These are phyloP conservation scores for Teunomyces cretensis DNA, from an alignment of 805 yeast species.

Conservation along the genomic window DNA sequence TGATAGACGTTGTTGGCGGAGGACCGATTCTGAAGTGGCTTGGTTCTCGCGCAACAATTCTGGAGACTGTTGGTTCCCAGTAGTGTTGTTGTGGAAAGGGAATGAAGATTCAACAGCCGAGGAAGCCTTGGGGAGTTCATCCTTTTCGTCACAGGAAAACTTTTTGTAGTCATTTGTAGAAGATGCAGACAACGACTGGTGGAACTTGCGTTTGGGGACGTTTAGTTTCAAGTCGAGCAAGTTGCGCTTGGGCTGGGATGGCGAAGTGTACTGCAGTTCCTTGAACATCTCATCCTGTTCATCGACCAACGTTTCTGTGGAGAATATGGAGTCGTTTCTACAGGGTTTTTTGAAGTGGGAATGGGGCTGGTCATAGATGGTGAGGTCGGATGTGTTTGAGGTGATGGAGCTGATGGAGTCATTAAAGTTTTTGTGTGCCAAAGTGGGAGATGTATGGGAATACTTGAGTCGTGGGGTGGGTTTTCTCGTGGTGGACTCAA, in stretches of 20 bases:
- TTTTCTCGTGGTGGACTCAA: background rate
- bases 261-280: background rate
- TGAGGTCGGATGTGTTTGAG: constrained; percentile 26
- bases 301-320: constrained; percentile 37
- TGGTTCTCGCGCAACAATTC: background rate
- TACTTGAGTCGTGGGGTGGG: background rate
- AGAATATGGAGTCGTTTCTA: constrained; percentile 18
- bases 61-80: too few relatives aligned
- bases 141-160: constrained; percentile 3
- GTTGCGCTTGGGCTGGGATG: constrained; percentile 1
- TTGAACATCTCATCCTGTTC: constrained; percentile 8
- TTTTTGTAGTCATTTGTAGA: constrained; percentile 6
- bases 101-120: constrained; percentile 24
- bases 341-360: constrained; percentile 6
- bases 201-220: constrained; percentile 10
- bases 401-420: constrained; percentile 29
- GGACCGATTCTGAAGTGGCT: background rate
- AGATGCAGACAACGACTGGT: constrained; percentile 10
- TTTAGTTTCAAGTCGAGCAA: constrained; percentile 15
- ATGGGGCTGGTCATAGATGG: constrained; percentile 14
- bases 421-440: constrained; percentile 9
- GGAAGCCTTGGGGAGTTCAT: constrained; percentile 10
- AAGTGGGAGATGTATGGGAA: background rate
- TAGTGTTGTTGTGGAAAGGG: constrained; percentile 7
- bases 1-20: background rate